Conservation (phyloP, 352 stramenopile species). For the Globisporangium polare region DNA sequence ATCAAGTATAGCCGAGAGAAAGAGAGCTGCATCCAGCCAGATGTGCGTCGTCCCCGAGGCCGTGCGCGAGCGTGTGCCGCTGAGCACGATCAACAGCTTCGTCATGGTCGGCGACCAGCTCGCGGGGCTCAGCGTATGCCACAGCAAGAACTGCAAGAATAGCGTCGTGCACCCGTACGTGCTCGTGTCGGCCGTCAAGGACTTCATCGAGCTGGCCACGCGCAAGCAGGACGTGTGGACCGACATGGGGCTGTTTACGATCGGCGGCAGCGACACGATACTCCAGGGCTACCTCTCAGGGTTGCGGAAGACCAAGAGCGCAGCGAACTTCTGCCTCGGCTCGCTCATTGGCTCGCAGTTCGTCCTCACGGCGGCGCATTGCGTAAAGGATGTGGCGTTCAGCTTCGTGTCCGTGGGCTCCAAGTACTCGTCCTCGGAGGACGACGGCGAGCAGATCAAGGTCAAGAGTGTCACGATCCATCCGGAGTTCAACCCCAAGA, state of each 20-base stretch:
- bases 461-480: conserved; percentile 28
- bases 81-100: conserved; percentile 21
- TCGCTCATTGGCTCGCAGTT: conserved; percentile 30
- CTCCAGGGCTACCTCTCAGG: conserved; percentile 28
- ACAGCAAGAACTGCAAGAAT: background rate
- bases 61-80: conserved; percentile 13
- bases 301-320: conserved; percentile 16
- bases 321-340: conserved; percentile 29
- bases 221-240: conserved; percentile 17
- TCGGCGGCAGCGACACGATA: conserved; percentile 15
- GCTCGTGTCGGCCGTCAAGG: conserved; percentile 17
- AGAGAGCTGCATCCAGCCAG: conserved; percentile 4
- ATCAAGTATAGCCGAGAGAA: background rate
- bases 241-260: conserved; percentile 12
- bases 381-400: conserved; percentile 18
- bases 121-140: conserved; percentile 20
- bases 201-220: conserved; percentile 23
- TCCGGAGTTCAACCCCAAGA: conserved; percentile 18
- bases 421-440: conserved; percentile 16
- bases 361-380: conserved; percentile 37
- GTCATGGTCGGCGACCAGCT: conserved; percentile 26
- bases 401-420: conserved; percentile 29
- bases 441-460: conserved; percentile 39
- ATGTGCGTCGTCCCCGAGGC: conserved; percentile 18
- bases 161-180: conserved; percentile 18